Conservation (phyloP, 768 basidiomycete genomes). For the Crucibulum laeve region DNA sequence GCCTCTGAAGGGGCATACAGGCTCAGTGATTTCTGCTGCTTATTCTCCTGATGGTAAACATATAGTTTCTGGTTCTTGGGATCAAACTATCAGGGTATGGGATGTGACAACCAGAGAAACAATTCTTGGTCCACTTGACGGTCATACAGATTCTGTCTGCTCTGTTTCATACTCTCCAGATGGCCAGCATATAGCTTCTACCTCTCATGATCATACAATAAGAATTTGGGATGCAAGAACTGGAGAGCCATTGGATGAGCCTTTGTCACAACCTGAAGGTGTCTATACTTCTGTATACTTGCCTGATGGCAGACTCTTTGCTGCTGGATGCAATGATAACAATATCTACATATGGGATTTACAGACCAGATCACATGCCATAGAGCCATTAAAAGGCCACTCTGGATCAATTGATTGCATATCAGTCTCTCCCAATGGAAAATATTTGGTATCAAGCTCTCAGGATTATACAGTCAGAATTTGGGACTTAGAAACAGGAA, state of each 20-base stretch:
- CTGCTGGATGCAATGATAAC: neutral
- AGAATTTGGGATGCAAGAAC: slow-evolving; percentile 3
- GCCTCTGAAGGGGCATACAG: no score
- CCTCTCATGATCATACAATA: slow-evolving; percentile 1
- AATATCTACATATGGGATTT: neutral
- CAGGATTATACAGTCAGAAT: neutral
- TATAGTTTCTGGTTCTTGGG: neutral
- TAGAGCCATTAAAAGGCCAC: neutral
- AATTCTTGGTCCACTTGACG: neutral
- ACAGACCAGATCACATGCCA: neutral
- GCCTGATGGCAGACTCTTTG: neutral
- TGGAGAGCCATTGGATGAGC: neutral
- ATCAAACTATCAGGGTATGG: slow-evolving; percentile 1
- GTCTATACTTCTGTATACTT: neutral
- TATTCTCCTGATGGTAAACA: neutral
- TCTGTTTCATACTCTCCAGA: slow-evolving; percentile 2
- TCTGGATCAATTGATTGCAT: neutral
- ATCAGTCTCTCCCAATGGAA: neutral
- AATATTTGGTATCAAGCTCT: neutral
- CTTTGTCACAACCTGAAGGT: neutral
- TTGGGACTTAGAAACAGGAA: neutral
- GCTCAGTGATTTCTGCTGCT: no score
- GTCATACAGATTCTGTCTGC: neutral
- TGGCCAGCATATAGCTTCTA: slow-evolving; percentile 4
- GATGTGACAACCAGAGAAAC: neutral